These are phyloP conservation scores for Xanthoconium purpureum DNA, from an alignment of 768 basidiomycete genomes.

Conservation along the genomic window DNA sequence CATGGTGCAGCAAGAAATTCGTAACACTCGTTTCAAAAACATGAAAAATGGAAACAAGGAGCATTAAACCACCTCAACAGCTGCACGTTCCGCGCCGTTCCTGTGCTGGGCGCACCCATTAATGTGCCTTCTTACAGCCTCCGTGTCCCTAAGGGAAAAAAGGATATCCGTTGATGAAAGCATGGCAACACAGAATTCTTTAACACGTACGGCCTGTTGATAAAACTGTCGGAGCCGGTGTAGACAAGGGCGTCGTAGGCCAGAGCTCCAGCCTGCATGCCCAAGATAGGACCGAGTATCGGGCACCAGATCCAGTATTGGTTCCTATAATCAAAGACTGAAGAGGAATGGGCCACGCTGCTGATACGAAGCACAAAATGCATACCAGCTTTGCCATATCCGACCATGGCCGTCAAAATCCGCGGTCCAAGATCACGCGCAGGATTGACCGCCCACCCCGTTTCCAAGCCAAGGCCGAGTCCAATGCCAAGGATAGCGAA, in stretches of 20 bases:
- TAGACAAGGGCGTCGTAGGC: constrained; percentile 60
- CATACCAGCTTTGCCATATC: constrained; percentile 54
- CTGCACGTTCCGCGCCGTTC: not conserved
- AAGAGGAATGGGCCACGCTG: not conserved
- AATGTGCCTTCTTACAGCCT: constrained; percentile 16
- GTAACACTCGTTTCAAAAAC: not conserved
- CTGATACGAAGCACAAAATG: constrained; percentile 23
- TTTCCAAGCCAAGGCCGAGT: constrained; percentile 58
- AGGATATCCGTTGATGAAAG: not conserved
- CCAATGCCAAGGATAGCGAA: constrained; percentile 59
- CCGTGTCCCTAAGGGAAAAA: constrained; percentile 9
- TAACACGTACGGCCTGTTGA: constrained; percentile 49
- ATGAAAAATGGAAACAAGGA: not conserved
- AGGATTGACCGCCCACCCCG: constrained; percentile 65
- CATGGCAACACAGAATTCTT: not conserved
- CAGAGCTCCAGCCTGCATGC: constrained; percentile 51
- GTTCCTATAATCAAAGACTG: constrained; percentile 33
- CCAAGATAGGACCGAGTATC: constrained; percentile 55
- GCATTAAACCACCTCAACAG: constrained; percentile 9
- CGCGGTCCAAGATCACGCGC: constrained; percentile 73
- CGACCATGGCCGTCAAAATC: constrained; percentile 66
- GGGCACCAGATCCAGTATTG: constrained; percentile 80
- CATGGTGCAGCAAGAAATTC: not conserved
- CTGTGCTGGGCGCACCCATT: constrained; percentile 3
- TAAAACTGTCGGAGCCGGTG: constrained; percentile 50